Evolutionary conservation across 257 asterid genomes (phyloP), one percentile per base, ranked within the genome.

Genomic region (Gynochthodes officinalis): DNA sequence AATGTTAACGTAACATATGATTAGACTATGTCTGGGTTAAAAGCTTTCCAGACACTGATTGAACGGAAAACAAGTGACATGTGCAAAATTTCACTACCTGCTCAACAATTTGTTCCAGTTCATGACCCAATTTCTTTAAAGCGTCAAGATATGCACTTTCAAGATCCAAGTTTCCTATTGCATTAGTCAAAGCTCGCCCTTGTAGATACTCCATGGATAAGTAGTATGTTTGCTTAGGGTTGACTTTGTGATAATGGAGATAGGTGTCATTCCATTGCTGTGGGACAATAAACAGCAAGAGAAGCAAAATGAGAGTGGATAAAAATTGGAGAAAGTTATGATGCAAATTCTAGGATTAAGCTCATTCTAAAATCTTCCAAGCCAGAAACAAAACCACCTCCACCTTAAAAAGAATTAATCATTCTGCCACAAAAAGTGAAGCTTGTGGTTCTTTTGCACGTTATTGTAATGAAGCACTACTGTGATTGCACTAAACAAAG

Each of bases 201-300:
- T 95, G 99, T 79, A 95, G 97, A 85, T 91, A 95, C 75, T 95
- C 99, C 99, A 95, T 95, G 75, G 99, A 95, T 65, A 95, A 82
- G 80, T 95, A 95, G 93, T 95, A 95, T 13, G 97, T 95, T 72
- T 95, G 99, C 89, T 95, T 95, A 44, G 98, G 98, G 79, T 92
- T 92, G 49, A 75, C 87, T 85, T 92, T 82, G 89, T 95, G 90
- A 79, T 88, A 92, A 75, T 88, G 97, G 78, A 74, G 74, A 82
- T 95, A 95, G 10, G 99, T 95, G 64, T 95, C 96, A 61, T 92
- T 95, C 99, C 99, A 95, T 95, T 90, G 99, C 99, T 94, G 90
- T 66, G 30, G 44, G 63, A 52, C 19, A 33, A 33, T 28, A 58
- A 62, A 50, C 21, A 49, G 64, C 42, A 62, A 44, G 10, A 42